phyloP scores from a whole-genome alignment of 2,329 filamentous ascomycete genomes.

The Pyricularia sp. region DNA sequence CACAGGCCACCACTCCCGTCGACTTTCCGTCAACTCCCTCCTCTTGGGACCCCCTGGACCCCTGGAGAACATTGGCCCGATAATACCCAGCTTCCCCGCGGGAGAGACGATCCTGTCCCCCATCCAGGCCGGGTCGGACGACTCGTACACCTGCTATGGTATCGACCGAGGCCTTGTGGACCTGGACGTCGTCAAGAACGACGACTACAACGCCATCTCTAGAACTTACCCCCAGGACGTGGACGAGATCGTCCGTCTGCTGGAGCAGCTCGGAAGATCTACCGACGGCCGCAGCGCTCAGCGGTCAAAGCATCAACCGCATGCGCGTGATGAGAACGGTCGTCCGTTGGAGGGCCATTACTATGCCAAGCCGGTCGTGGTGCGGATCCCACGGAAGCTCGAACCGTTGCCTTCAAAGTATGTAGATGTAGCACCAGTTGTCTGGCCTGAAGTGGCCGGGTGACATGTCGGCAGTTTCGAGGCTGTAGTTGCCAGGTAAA shows the following conservation, averaged over 20 bases:
- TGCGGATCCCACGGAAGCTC: conserved; percentile 41
- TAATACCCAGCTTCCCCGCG: background rate
- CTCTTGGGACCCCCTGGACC: conserved; percentile 40
- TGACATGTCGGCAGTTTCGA: background rate
- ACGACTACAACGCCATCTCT: conserved; percentile 59
- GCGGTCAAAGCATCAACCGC: background rate
- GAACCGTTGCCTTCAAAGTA: conserved; percentile 35
- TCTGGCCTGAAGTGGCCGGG: background rate
- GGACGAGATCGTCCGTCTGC: background rate
- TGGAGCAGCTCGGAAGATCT: background rate
- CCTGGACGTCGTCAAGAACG: conserved; percentile 60
- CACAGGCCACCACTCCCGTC: conserved; percentile 13
- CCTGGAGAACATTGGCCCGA: conserved; percentile 6
- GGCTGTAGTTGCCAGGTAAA: background rate
- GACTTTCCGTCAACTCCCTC: conserved; percentile 58
- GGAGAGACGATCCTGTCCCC: background rate
- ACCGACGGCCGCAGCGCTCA: background rate
- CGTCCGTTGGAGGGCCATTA: conserved; percentile 47
- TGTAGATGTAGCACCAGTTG: background rate
- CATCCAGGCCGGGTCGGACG: conserved; percentile 3
- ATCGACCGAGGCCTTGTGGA: conserved; percentile 63
- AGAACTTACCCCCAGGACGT: conserved; percentile 11
- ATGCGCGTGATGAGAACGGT: background rate
- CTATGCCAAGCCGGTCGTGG: conserved; percentile 58
- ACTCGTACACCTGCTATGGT: conserved; percentile 38